Evolutionary conservation across 352 stramenopile genomes (phyloP), one percentile per base, ranked within the genome.

Genomic region (Phytophthora melonis): DNA sequence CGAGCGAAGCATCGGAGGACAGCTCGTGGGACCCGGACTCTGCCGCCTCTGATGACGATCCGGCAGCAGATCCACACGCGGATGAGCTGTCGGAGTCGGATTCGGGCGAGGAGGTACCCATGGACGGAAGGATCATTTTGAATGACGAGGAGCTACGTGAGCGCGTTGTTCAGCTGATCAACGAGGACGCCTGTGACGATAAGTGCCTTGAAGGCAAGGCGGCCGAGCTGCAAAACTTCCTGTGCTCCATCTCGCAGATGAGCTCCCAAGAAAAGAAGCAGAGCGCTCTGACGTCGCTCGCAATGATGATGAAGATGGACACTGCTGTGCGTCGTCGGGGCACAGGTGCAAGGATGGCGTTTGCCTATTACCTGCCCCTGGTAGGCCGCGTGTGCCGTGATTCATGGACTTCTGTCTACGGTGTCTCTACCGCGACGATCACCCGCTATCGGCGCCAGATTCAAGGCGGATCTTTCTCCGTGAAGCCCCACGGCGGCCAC

Each of bases 381-480:
- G 16, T 70, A 16, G 54, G 63, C 0, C 41, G 25, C 36, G 63
- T 70, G 19, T 70, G 54, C 23, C 52, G 41, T 18, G 53, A 57
- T 8, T 9, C 41, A 5, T 58, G 39, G 41, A 58, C 39, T 25
- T 13, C 23, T 2, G 5, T 50, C 11, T 70, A 63, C 43, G 43
- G 13, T 14, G 23, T 63, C n/a, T 63, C 62, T 10, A 57, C 63
- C 18, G 43, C 52, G 21, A 58, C 54, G 5, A 50, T 63, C 27
- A 62, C 52, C 13, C 62, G 13, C 25, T 68, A 68, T 25, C 10
- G 36, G 2, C 34, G 41, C 14, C 62, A 68, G 25, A 61, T 57
- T 49, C 50, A 68, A 34, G 1, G 16, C 2, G 60, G 34, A 1
- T 10, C 60, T 30, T 67, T 60, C 11, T 54, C 49, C 0, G 36